phyloP scores from a whole-genome alignment of 345 rosid genomes.

The Citrus hindsii region DNA sequence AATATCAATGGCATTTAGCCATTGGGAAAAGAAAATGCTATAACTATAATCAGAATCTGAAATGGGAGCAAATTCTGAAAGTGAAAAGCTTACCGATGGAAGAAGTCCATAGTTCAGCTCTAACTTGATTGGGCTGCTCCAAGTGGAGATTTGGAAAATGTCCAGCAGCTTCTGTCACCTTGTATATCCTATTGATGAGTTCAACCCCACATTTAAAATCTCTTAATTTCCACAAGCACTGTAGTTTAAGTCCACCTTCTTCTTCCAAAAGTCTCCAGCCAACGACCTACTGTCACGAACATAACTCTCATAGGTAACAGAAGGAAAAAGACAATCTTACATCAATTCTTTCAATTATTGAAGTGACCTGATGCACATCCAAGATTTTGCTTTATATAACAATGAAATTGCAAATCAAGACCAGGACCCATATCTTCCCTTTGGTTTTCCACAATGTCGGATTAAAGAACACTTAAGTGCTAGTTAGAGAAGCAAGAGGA shows the following conservation, averaged over 20 bases:
- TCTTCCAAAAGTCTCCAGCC: slow-evolving; percentile 92
- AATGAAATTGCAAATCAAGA: neutral
- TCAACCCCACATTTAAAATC: slow-evolving; percentile 78
- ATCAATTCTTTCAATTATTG: neutral
- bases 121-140: slow-evolving; percentile 69
- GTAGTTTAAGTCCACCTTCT: slow-evolving; percentile 65
- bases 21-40: neutral
- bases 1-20: neutral
- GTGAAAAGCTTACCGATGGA: slow-evolving; percentile 51
- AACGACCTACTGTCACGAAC: slow-evolving; percentile 41
- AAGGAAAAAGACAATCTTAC: neutral
- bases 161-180: slow-evolving; percentile 53
- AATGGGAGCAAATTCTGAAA: neutral
- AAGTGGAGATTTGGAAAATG: slow-evolving; percentile 81
- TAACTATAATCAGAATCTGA: neutral
- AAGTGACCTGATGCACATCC: neutral
- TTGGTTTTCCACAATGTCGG: neutral
- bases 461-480: neutral
- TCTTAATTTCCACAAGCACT: slow-evolving; percentile 85
- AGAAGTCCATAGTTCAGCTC: slow-evolving; percentile 82
- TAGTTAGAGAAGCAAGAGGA: neutral
- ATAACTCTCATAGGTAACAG: neutral
- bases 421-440: neutral
- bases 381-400: neutral
- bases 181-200: slow-evolving; percentile 71